These are phyloP conservation scores for Xenoacremonium recifei DNA, from an alignment of 2,329 filamentous ascomycete species.

Conservation along the genomic window DNA sequence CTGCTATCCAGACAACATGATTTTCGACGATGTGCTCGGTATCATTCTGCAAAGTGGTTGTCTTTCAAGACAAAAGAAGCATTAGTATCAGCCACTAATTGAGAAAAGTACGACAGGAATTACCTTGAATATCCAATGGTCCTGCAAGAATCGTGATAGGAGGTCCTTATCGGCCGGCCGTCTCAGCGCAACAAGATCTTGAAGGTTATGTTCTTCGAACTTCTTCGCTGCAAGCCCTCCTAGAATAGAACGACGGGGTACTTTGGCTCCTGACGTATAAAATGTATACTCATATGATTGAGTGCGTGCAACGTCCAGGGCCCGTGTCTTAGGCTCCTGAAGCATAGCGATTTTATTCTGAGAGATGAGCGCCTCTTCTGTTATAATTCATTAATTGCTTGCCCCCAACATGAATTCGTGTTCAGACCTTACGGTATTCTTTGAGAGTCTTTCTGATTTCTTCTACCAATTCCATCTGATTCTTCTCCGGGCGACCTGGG, in stretches of 20 bases:
- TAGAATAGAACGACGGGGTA: neutral
- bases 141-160: constrained; percentile 3
- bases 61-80: neutral
- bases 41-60: neutral
- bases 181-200: constrained; percentile 5
- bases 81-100: constrained; percentile 4
- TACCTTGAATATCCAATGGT: constrained; percentile 10
- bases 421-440: constrained; percentile 2
- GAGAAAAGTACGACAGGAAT: neutral
- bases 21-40: neutral
- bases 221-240: neutral
- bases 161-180: constrained; percentile 6
- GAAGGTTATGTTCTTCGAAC: neutral
- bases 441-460: constrained; percentile 1
- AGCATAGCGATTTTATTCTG: neutral
- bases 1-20: neutral
- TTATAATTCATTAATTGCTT: too few species aligned
- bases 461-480: neutral
- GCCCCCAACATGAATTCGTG: too few species aligned
- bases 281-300: neutral
- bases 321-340: neutral
- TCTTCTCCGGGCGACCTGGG: neutral
- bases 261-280: neutral
- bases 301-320: neutral
- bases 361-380: neutral